Percentiles rank a stretch among this genome's conserved stretches.
These are phyloP conservation scores for Musa beccarii DNA, from an alignment of 176 grass and related monocot genomes.

Conservation along the genomic window DNA sequence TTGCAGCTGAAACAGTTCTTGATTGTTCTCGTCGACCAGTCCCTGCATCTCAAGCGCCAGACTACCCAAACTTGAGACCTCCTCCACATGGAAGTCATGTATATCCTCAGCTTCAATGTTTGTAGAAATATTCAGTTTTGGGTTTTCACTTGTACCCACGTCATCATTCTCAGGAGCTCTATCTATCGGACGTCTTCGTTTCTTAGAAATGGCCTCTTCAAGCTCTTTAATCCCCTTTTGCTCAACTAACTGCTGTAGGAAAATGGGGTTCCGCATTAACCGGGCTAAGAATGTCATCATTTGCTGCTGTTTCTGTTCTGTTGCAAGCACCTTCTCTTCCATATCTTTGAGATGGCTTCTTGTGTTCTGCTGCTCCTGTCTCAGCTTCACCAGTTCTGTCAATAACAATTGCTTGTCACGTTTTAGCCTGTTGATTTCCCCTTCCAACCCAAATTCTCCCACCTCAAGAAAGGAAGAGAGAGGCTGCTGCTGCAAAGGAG, in stretches of 20 bases:
- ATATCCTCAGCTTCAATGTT: constrained; percentile 25
- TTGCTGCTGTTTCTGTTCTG: constrained; percentile 79
- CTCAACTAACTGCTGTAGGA: constrained; percentile 52
- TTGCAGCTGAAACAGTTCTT: constrained; percentile 9
- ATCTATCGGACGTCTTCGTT: constrained; percentile 62
- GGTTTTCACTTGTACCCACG: constrained; percentile 24
- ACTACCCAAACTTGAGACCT: constrained; percentile 12
- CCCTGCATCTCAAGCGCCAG: constrained; percentile 1
- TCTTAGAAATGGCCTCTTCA: constrained; percentile 72
- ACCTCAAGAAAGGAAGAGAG: constrained; percentile 59
- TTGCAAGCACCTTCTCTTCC: constrained; percentile 67
- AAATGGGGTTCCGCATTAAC: constrained; percentile 55
- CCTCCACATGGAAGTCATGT: constrained; percentile 24
- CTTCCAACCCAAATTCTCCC: constrained; percentile 70
- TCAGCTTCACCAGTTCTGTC: constrained; percentile 80
- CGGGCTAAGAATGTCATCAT: constrained; percentile 80
- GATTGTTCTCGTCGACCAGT: constrained; percentile 5
- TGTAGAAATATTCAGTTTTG: constrained; percentile 25
- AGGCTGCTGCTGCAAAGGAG: constrained; percentile 52
- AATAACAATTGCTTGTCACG: constrained; percentile 72
- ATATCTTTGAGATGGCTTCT: constrained; percentile 55
- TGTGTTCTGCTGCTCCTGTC: constrained; percentile 84
- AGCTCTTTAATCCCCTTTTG: constrained; percentile 66
- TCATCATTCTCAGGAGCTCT: constrained; percentile 34
- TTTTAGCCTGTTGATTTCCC: constrained; percentile 63